Conservation (phyloP, 2,329 filamentous ascomycete species). For the Talaromyces sp. region DNA sequence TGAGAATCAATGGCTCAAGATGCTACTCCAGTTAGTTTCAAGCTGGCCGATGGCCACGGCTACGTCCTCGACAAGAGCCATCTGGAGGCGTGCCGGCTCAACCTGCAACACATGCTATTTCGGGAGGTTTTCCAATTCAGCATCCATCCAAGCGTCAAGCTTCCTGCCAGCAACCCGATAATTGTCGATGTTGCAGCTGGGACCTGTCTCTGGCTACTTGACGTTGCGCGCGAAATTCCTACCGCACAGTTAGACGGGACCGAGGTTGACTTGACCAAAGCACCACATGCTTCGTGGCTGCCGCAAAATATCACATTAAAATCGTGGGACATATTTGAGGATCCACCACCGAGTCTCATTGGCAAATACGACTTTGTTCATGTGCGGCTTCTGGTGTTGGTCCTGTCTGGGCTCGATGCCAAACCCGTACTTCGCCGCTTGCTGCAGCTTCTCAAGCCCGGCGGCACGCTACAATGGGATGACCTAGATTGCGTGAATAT, state of each 20-base stretch:
- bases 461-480: constrained; percentile 26
- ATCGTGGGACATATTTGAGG: constrained; percentile 20
- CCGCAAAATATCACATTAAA: constrained; percentile 10
- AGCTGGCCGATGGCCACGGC: background rate
- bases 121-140: constrained; percentile 19
- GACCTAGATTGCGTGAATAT: constrained; percentile 20
- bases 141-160: constrained; percentile 22
- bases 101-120: constrained; percentile 27
- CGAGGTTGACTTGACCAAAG: constrained; percentile 19
- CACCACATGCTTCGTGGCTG: constrained; percentile 18
- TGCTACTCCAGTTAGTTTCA: background rate
- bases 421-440: constrained; percentile 16
- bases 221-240: constrained; percentile 17
- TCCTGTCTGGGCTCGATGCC: constrained; percentile 11
- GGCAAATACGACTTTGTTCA: constrained; percentile 21
- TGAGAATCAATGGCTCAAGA: no score
- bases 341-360: constrained; percentile 13
- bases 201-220: constrained; percentile 22
- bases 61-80: constrained; percentile 4
- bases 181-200: constrained; percentile 25
- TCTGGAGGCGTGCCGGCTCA: constrained; percentile 14
- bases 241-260: constrained; percentile 17
- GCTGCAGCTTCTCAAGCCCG: constrained; percentile 20
- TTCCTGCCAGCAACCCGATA: constrained; percentile 1
- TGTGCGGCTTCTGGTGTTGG: constrained; percentile 12